Conservation (phyloP, 495 filamentous ascomycete genomes). For the Rhypophila decipiens region DNA sequence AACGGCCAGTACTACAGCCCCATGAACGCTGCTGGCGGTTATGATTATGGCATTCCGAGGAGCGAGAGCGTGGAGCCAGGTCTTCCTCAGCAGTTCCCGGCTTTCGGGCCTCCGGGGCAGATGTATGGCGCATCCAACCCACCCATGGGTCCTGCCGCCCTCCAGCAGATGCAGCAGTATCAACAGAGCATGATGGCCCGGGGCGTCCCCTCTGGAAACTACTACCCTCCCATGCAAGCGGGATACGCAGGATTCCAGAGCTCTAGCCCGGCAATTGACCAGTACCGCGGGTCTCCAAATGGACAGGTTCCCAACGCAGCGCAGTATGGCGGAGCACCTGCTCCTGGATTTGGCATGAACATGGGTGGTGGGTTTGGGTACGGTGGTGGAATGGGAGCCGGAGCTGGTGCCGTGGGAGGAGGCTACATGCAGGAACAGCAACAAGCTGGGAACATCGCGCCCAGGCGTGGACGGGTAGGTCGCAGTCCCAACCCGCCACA, state of each 20-base stretch:
- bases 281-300: constrained; percentile 40
- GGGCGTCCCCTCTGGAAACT: constrained; percentile 45
- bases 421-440: constrained; percentile 42
- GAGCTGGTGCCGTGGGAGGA: constrained; percentile 20
- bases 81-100: constrained; percentile 44
- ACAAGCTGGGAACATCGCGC: constrained; percentile 29
- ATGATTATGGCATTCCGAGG: constrained; percentile 43
- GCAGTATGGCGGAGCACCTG: constrained; percentile 29
- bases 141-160: constrained; percentile 42
- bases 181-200: constrained; percentile 50
- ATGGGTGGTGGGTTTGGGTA: constrained; percentile 42
- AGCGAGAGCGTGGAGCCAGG: constrained; percentile 52
- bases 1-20: constrained; percentile 39
- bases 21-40: constrained; percentile 22
- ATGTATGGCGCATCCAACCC: constrained; percentile 47
- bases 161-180: constrained; percentile 54
- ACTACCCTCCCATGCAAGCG: constrained; percentile 41
- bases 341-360: constrained; percentile 43
- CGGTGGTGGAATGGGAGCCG: constrained; percentile 38
- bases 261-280: constrained; percentile 38
- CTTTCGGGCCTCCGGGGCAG: constrained; percentile 41
- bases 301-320: constrained; percentile 31
- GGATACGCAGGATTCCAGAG: constrained; percentile 43
- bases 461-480: constrained; percentile 49
- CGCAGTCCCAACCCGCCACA: constrained; percentile 27